phyloP scores from a whole-genome alignment of 768 basidiomycete genomes.

The Lactarius deliciosus region DNA sequence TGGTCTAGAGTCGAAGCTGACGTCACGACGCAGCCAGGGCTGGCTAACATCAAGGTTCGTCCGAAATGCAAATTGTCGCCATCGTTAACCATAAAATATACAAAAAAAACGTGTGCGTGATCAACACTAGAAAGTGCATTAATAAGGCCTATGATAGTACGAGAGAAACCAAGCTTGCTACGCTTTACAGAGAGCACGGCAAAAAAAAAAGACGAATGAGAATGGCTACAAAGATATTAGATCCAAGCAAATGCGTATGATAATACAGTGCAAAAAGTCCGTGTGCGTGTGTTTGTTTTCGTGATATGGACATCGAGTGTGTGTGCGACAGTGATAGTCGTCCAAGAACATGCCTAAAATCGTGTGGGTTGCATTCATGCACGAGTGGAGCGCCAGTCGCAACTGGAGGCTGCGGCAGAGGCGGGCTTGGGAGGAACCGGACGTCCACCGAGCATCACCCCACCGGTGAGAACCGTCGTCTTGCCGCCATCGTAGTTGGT shows the following conservation, averaged over 20 bases:
- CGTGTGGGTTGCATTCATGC: conserved; percentile 37
- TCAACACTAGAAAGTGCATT: conserved; percentile 26
- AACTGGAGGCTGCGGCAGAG: conserved; percentile 33
- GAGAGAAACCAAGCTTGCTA: conserved; percentile 20
- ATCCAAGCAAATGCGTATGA: conserved; percentile 32
- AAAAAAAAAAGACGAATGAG: conserved; percentile 22
- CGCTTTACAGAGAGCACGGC: conserved; percentile 28
- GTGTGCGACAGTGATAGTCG: conserved; percentile 16
- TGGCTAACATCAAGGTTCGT: not conserved
- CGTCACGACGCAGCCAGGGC: not conserved
- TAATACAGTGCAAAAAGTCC: conserved; percentile 27
- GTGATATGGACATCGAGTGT: conserved; percentile 21
- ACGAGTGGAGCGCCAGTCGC: conserved; percentile 61
- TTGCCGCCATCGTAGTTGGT: conserved; percentile 87
- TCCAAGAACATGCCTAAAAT: conserved; percentile 9
- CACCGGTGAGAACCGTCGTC: conserved; percentile 84
- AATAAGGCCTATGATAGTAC: conserved; percentile 15
- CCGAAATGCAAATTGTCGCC: not conserved
- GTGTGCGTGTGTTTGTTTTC: conserved; percentile 21
- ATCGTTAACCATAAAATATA: not conserved
- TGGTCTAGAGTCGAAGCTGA: not conserved
- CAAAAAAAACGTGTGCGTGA: not conserved
- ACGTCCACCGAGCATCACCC: conserved; percentile 73
- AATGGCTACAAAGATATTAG: conserved; percentile 30
- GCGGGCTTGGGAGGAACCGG: conserved; percentile 28